phyloP scores from a whole-genome alignment of 805 yeast species.

The Yamadazyma phyllophila region DNA sequence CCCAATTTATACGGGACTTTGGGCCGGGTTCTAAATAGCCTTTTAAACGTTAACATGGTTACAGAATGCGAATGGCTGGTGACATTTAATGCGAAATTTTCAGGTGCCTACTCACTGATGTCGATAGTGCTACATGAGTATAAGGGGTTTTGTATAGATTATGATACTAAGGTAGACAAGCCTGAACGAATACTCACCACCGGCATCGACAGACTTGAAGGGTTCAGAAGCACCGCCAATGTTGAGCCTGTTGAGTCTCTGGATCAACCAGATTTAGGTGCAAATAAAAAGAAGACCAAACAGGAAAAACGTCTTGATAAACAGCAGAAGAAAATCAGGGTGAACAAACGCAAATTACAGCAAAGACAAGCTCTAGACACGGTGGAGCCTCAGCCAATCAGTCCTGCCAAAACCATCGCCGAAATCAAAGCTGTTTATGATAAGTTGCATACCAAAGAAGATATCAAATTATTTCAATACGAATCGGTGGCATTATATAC shows the following conservation, averaged over 20 bases:
- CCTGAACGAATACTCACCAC: slow-evolving; percentile 11
- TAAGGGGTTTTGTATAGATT: slow-evolving; percentile 14
- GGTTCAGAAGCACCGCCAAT: background rate
- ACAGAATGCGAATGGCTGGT: background rate
- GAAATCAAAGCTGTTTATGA: slow-evolving; percentile 20
- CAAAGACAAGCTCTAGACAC: background rate
- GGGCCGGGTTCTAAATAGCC: slow-evolving; percentile 8
- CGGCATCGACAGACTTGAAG: slow-evolving; percentile 12
- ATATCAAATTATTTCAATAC: slow-evolving; percentile 42
- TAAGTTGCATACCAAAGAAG: slow-evolving; percentile 15
- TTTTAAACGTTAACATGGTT: slow-evolving; percentile 2
- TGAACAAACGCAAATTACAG: slow-evolving; percentile 7
- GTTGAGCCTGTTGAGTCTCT: background rate
- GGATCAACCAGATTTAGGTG: background rate
- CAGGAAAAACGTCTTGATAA: slow-evolving; percentile 7
- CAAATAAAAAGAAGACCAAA: slow-evolving; percentile 4
- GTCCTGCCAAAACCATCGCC: background rate
- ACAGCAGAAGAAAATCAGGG: slow-evolving; percentile 11
- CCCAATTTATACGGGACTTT: slow-evolving; percentile 51
- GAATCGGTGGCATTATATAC: slow-evolving; percentile 57
- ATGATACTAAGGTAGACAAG: background rate
- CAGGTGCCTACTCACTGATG: slow-evolving; percentile 6
- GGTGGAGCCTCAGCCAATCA: background rate
- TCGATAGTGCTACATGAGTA: slow-evolving; percentile 12
- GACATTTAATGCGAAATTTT: background rate